Base-by-base conservation (phyloP, 1,139 yeast genomes). In the Kurtzmaniella natalensis region DNA sequence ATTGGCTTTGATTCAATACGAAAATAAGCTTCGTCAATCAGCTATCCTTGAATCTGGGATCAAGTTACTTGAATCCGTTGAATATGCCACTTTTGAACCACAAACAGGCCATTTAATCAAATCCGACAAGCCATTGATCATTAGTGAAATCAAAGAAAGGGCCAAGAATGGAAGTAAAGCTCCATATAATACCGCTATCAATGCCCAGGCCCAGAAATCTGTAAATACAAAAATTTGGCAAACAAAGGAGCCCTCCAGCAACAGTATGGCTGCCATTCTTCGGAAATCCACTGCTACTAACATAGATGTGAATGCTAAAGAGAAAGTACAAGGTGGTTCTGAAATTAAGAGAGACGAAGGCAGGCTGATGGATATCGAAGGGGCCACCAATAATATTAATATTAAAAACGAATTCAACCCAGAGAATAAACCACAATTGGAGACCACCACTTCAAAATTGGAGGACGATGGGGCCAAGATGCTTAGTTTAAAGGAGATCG, bases 1-100 rank as follows among this genome's bases (percentile, higher is more conserved):
- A 8, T 14, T 20, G 8, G 28, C 23, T 13, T 18, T 34, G 13
- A 16, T 18, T 1, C 30, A 33, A 4, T 28, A 55, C 32, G 65
- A 61, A 33, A 53, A 50, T 32, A 35, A 40, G 8, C 44, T 52
- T 35, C 46, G 67, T 32, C 34, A 49, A 8, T 40, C 43, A n/a
- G 54, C 66, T 0, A 34, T 52, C 6, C 30, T 55, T 14, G 45
- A 47, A 3, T 37, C 48, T 21, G 56, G 57, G 0, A 43, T 41
- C 18, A 49, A 44, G 21, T 30, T 53, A 10, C 33, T 46, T 15
- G 39, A 42, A 9, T 33, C 34, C 6, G 28, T 33, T 11, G 15
- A 24, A 5, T 27, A 16, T 21, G 27, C 22, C 16, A 19, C 17
- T 4, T 26, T 17, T 26, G 29, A 17, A 10, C 15, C 11, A 3